phyloP scores from a whole-genome alignment of 2,329 filamentous ascomycete species.

The Fusarium decemcellulare region DNA sequence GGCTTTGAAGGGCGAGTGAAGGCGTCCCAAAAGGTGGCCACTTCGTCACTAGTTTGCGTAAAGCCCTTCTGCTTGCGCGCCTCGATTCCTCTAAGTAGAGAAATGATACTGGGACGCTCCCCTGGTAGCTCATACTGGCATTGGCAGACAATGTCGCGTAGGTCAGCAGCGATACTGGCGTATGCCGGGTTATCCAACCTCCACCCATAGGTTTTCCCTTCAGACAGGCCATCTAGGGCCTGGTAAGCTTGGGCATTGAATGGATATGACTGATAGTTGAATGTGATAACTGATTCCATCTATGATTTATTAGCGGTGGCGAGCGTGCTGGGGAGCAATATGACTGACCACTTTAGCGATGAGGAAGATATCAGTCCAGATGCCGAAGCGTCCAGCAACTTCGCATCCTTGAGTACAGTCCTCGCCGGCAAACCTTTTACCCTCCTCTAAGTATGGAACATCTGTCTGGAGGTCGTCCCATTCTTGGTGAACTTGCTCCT shows the following conservation, averaged over 20 bases:
- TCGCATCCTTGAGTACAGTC: constrained; percentile 21
- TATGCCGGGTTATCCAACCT: constrained; percentile 22
- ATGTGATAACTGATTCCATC: constrained; percentile 49
- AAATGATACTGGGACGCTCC: constrained; percentile 44
- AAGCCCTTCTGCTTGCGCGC: constrained; percentile 40
- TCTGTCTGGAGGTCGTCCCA: constrained; percentile 42
- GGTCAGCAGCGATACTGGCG: constrained; percentile 33
- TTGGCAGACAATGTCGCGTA: constrained; percentile 40
- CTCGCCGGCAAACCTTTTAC: constrained; percentile 24
- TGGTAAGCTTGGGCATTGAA: constrained; percentile 19
- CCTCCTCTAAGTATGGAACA: neutral
- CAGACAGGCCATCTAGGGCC: neutral
- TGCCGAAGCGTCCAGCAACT: constrained; percentile 47
- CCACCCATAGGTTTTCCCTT: constrained; percentile 42
- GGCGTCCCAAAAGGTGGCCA: constrained; percentile 37
- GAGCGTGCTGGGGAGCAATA: neutral
- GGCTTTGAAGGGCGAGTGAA: constrained; percentile 19
- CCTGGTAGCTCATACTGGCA: constrained; percentile 47
- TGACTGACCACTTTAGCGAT: constrained; percentile 45
- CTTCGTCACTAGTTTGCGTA: constrained; percentile 24
- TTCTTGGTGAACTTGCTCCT: constrained; percentile 46
- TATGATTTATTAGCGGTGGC: constrained; percentile 24
- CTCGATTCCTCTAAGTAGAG: constrained; percentile 37
- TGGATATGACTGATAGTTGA: constrained; percentile 24
- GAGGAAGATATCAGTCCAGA: constrained; percentile 49